Percentiles rank a stretch among this genome's conserved stretches.
Conservation (phyloP, 441 rosid genomes). For the Rhodomyrtus psidioides region DNA sequence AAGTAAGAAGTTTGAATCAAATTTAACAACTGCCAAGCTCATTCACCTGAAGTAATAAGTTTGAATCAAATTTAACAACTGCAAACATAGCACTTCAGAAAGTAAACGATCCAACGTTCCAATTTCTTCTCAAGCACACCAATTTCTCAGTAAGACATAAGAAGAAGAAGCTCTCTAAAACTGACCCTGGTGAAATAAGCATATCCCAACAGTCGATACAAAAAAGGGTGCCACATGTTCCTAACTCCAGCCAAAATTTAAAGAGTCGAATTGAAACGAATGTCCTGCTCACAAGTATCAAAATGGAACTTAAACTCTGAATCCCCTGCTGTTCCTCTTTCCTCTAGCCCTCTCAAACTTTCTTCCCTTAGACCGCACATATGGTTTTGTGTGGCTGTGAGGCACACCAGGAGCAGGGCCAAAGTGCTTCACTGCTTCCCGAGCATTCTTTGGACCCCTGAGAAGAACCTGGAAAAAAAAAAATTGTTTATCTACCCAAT, state of each 20-base stretch:
- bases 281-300: constrained; percentile 10
- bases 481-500: neutral
- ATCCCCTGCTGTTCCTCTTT: constrained; percentile 79
- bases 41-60: neutral
- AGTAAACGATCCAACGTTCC: neutral
- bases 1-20: neutral
- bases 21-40: neutral
- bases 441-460: constrained; percentile 91
- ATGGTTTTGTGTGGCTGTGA: constrained; percentile 83
- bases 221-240: neutral
- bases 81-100: neutral
- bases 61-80: neutral
- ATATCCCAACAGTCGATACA: neutral
- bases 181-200: neutral
- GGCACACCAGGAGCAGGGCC: constrained; percentile 99
- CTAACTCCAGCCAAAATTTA: neutral
- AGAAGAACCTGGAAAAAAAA: constrained; percentile 51
- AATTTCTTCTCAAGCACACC: neutral
- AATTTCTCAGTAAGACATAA: neutral
- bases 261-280: neutral
- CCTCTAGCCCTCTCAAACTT: constrained; percentile 93
- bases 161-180: neutral
- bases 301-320: constrained; percentile 43
- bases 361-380: constrained; percentile 78
- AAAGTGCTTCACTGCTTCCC: constrained; percentile 95